Evolutionary conservation across 225 moss, liverwort and hornwort species (phyloP).

Genomic region (Thuidium tamariscinum): DNA sequence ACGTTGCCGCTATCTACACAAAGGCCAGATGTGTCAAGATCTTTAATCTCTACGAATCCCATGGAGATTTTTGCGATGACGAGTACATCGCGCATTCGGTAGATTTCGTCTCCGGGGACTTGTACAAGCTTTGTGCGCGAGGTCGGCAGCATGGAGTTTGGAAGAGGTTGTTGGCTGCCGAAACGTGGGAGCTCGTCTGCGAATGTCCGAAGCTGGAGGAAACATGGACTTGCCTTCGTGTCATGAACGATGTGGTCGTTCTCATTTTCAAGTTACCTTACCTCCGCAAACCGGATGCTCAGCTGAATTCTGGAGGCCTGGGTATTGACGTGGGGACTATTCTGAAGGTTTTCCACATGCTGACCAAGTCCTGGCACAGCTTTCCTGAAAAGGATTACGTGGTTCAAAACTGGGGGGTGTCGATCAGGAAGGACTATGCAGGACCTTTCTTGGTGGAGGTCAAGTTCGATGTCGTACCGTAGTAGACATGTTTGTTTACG

Average conservation of each 20-base stretch:
- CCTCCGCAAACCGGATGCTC: neutral
- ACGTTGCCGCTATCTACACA: neutral
- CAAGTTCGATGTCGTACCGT: neutral
- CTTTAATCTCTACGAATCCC: neutral
- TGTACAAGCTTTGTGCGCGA: neutral
- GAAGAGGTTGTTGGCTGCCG: rapidly evolving
- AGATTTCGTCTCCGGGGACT: neutral
- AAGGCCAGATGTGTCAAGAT: neutral
- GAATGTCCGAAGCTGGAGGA: neutral
- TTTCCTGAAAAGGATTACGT: neutral
- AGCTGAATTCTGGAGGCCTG: neutral
- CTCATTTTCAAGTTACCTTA: neutral
- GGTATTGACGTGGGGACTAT: neutral
- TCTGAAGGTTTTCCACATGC: neutral
- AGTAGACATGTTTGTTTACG: neutral
- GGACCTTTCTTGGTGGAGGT: neutral
- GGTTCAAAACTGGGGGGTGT: neutral
- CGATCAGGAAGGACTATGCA: neutral
- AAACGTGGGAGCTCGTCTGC: neutral
- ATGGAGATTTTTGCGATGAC: neutral
- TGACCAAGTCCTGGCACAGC: neutral
- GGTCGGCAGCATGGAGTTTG: neutral
- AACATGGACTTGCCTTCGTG: neutral
- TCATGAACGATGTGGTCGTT: neutral
- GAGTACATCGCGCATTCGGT: neutral